phyloP scores from a whole-genome alignment of 768 basidiomycete genomes.

The Tricholoma furcatifolium region DNA sequence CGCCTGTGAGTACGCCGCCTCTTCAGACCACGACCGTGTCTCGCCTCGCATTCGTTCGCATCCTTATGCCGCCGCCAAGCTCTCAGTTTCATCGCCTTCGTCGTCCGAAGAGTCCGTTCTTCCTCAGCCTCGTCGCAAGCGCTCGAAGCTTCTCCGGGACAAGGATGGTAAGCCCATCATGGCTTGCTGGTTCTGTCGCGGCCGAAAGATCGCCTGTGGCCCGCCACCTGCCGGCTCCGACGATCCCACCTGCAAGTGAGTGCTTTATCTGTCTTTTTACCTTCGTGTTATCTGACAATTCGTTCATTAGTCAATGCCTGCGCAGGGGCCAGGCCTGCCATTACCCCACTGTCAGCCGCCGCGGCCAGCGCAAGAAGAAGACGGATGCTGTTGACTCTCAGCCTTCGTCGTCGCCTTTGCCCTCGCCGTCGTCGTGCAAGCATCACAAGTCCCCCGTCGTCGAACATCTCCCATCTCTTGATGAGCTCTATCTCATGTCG shows the following conservation, averaged over 20 bases:
- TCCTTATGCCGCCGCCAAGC: neutral
- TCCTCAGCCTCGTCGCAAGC: conserved; percentile 1
- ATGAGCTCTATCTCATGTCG: neutral
- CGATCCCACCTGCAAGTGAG: conserved; percentile 51
- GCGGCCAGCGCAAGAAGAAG: conserved; percentile 13
- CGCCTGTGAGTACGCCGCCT: neutral
- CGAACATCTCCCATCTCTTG: neutral
- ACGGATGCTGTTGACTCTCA: neutral
- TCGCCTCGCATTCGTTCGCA: conserved; percentile 4
- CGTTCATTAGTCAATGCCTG: conserved; percentile 9
- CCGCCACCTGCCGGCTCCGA: conserved; percentile 35
- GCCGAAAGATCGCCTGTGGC: conserved; percentile 53
- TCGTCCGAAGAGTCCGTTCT: neutral
- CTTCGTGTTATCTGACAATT: neutral
- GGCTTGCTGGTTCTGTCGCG: conserved; percentile 50
- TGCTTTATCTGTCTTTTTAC: conserved; percentile 8
- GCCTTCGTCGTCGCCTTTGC: neutral
- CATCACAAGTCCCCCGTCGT: neutral
- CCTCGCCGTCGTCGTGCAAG: neutral
- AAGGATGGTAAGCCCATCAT: conserved; percentile 36
- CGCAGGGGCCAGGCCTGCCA: conserved; percentile 9
- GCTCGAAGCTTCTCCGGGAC: conserved; percentile 3
- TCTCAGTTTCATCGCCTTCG: neutral
- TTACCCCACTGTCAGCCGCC: conserved; percentile 14
- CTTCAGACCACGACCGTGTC: neutral